Evolutionary conservation across 257 asterid species (phyloP).

Genomic region (Ilex aquifolium): DNA sequence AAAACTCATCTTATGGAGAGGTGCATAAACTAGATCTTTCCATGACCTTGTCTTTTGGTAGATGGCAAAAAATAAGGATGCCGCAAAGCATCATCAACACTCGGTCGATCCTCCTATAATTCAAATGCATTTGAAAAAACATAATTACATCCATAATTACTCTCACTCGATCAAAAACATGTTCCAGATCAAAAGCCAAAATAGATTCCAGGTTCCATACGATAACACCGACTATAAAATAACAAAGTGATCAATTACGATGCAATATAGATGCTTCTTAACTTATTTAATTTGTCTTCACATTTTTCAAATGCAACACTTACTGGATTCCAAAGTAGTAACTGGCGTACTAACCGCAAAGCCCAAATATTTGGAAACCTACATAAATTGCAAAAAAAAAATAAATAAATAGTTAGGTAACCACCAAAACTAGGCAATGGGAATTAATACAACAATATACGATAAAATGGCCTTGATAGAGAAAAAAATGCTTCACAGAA

Average conservation of each 20-base stretch:
- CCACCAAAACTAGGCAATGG: too few species aligned
- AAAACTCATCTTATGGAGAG: too few species aligned
- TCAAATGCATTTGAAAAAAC: slow-evolving; percentile 7
- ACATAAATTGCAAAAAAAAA: slow-evolving; percentile 10
- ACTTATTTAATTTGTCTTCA: too few species aligned
- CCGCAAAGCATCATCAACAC: slow-evolving; percentile 79
- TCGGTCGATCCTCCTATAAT: slow-evolving; percentile 71
- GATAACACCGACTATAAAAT: too few species aligned
- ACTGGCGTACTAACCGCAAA: slow-evolving; percentile 78
- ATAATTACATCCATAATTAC: background rate
- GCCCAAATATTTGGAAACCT: slow-evolving; percentile 85
- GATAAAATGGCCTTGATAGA: background rate
- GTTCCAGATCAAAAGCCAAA: background rate
- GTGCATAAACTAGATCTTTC: too few species aligned
- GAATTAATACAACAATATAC: slow-evolving; percentile 1
- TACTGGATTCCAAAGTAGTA: slow-evolving; percentile 90
- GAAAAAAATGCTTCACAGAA: background rate
- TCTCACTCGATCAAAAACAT: background rate
- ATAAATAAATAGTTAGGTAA: background rate
- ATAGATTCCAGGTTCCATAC: too few species aligned
- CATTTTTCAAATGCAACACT: slow-evolving; percentile 21
- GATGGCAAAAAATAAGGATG: slow-evolving; percentile 74
- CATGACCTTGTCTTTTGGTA: slow-evolving; percentile 8
- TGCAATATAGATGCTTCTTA: too few species aligned
- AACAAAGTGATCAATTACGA: too few species aligned